Evolutionary conservation across 192 early-diverging fungal species (phyloP).

Genomic region (Globomyces pollinis-pini): DNA sequence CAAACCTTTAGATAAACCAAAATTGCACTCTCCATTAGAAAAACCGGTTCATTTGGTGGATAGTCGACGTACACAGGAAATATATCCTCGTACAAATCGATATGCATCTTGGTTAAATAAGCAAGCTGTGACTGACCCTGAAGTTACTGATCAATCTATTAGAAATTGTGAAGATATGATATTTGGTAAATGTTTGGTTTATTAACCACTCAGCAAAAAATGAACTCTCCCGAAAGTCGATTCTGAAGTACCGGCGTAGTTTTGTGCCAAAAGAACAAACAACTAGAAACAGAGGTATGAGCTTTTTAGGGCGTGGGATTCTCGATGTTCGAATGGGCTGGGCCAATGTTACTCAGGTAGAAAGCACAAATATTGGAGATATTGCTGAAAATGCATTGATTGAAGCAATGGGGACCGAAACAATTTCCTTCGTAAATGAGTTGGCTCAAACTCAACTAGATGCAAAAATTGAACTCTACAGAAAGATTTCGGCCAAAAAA

Average conservation of each 20-base stretch:
- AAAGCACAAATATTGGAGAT: neutral
- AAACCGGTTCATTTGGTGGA: slow-evolving; percentile 21
- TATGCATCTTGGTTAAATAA: slow-evolving; percentile 29
- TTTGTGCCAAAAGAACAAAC: neutral
- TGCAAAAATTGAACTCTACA: neutral
- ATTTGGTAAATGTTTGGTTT: no score
- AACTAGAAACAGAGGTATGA: slow-evolving; percentile 14
- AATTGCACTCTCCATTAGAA: slow-evolving; percentile 29
- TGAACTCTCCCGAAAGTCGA: neutral
- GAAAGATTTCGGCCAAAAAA: neutral
- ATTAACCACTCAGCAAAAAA: no score
- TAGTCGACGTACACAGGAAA: neutral
- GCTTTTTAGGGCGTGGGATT: slow-evolving; percentile 23
- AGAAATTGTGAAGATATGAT: slow-evolving; percentile 10
- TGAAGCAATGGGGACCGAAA: neutral
- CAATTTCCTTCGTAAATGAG: neutral
- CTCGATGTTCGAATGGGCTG: slow-evolving; percentile 18
- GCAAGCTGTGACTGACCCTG: slow-evolving; percentile 8
- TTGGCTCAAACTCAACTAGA: neutral
- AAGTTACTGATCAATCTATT: slow-evolving; percentile 9
- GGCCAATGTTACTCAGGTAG: neutral
- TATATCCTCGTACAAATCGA: slow-evolving; percentile 13
- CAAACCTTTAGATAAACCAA: slow-evolving; percentile 31
- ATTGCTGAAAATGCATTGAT: neutral
- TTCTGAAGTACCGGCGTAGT: slow-evolving; percentile 17